phyloP scores from a whole-genome alignment of 208 protist species.

The Leishmania aethiopica region DNA sequence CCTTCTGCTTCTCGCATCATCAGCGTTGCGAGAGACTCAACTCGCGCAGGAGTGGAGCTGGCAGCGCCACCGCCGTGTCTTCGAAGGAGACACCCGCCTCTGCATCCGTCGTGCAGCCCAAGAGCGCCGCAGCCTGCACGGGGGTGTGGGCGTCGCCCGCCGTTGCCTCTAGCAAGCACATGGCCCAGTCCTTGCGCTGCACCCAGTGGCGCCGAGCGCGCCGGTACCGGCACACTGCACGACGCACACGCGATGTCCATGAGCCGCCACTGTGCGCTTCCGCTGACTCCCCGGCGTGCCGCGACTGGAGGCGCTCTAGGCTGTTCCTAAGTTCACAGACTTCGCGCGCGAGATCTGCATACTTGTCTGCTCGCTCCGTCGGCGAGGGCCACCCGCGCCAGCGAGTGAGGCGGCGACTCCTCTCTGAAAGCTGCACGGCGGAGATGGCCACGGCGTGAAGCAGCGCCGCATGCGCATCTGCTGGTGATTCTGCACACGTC shows the following conservation, averaged over 20 bases:
- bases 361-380: constrained; percentile 21
- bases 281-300: background rate
- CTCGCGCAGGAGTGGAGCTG: constrained; percentile 20
- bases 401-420: constrained; percentile 13
- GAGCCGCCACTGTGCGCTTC: background rate
- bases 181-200: constrained; percentile 68
- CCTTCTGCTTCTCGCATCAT: background rate
- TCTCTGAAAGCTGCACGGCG: constrained; percentile 8
- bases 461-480: background rate
- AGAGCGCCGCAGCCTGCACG: constrained; percentile 47
- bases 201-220: constrained; percentile 59
- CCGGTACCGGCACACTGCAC: constrained; percentile 49
- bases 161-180: constrained; percentile 65
- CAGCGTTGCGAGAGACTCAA: constrained; percentile 7
- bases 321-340: constrained; percentile 6
- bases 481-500: background rate
- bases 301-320: constrained; percentile 1
- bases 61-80: constrained; percentile 48
- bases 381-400: constrained; percentile 22
- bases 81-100: constrained; percentile 57
- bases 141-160: constrained; percentile 51
- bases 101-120: constrained; percentile 71
- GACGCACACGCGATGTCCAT: constrained; percentile 7
- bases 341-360: constrained; percentile 8
- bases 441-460: background rate